These are phyloP conservation scores for Steccherinum ochraceum DNA, from an alignment of 768 basidiomycete genomes.

Conservation along the genomic window DNA sequence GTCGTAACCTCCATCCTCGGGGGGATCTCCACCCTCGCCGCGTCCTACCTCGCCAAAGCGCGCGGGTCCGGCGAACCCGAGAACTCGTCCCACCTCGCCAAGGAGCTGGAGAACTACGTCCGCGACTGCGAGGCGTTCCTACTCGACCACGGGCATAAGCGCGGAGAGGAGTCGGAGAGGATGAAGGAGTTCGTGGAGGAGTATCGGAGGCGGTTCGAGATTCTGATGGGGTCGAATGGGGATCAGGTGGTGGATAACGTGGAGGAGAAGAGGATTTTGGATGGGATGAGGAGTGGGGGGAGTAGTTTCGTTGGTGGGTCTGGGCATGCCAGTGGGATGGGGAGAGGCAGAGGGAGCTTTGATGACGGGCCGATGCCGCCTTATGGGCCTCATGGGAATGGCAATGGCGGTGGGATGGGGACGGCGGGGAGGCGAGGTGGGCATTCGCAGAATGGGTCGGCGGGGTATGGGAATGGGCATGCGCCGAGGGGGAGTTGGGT, in stretches of 20 bases:
- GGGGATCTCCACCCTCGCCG: slow-evolving; percentile 60
- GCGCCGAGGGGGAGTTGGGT: too few relatives aligned
- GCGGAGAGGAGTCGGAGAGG: slow-evolving; percentile 33
- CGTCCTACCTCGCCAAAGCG: slow-evolving; percentile 65
- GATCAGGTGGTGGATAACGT: background rate
- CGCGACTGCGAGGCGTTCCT: slow-evolving; percentile 54
- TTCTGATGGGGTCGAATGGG: slow-evolving; percentile 30
- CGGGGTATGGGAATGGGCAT: too few relatives aligned
- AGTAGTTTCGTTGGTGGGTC: too few relatives aligned
- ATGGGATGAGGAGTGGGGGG: background rate
- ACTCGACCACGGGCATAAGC: slow-evolving; percentile 44
- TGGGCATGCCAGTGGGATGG: background rate
- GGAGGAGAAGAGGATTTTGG: background rate
- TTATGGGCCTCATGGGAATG: too few relatives aligned
- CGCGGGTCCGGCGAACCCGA: slow-evolving; percentile 71
- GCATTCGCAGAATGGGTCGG: too few relatives aligned
- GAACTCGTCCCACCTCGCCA: slow-evolving; percentile 44
- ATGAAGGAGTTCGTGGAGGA: slow-evolving; percentile 22
- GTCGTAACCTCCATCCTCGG: slow-evolving; percentile 39
- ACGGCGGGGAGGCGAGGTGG: too few relatives aligned
- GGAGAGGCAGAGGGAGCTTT: too few relatives aligned
- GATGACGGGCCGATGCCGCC: too few relatives aligned
- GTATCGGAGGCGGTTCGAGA: slow-evolving; percentile 39
- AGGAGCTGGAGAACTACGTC: slow-evolving; percentile 62
- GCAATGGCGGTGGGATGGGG: too few relatives aligned